Evolutionary conservation across 75 land plant species (phyloP).

Genomic region (Picea glauca): DNA sequence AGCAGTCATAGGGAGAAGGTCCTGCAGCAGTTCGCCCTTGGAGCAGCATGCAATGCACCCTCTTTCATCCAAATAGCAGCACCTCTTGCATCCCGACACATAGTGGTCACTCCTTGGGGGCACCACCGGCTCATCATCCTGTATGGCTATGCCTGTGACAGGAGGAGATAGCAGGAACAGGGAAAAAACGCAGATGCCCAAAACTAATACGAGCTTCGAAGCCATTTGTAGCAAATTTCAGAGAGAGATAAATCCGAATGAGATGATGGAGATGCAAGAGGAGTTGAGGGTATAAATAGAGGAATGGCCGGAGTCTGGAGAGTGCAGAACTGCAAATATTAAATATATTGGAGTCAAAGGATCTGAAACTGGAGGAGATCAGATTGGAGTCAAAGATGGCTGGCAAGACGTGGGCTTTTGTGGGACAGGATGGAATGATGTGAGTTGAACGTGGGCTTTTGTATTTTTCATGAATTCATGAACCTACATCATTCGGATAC

Average conservation of each 20-base stretch:
- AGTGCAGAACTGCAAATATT: too few relatives aligned
- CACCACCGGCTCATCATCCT: neutral
- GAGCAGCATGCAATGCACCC: neutral
- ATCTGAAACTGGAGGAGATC: too few relatives aligned
- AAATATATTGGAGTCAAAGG: too few relatives aligned
- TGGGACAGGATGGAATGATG: too few relatives aligned
- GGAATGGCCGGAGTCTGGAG: too few relatives aligned
- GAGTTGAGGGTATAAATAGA: neutral
- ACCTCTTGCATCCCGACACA: neutral
- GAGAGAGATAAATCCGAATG: neutral
- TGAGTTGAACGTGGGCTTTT: too few relatives aligned
- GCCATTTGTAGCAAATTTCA: neutral
- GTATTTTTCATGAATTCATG: too few relatives aligned
- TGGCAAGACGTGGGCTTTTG: too few relatives aligned
- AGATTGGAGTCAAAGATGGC: too few relatives aligned
- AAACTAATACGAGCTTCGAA: neutral
- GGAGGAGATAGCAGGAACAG: neutral
- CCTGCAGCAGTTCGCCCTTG: too few relatives aligned
- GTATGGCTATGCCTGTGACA: neutral
- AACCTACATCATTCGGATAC: too few relatives aligned
- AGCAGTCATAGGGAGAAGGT: neutral
- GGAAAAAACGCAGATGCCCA: neutral
- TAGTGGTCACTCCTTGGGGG: neutral
- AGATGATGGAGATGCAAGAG: neutral
- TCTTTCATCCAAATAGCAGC: constrained; percentile 1